Base-by-base conservation (phyloP, 768 basidiomycete genomes). In the Mycena chlorophos region DNA sequence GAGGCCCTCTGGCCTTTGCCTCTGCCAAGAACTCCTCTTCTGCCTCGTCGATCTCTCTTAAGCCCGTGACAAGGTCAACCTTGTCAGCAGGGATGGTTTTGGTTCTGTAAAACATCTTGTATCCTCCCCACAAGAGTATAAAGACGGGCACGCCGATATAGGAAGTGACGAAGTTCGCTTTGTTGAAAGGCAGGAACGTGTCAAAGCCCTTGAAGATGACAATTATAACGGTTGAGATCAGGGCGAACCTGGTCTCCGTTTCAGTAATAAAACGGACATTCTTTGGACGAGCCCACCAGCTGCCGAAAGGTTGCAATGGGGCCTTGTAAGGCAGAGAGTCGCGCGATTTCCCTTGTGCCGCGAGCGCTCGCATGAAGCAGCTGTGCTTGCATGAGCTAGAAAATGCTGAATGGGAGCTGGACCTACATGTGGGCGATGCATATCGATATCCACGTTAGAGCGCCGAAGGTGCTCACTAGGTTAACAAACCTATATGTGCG, bases 221-320 rank as follows among this genome's bases (percentile, higher is more conserved):
- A 58, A 86, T 81, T 49, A 84, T 73, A 10, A 60, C 73, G 1
- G 82, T 84, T 27, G 78, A 70, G 39, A 74, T 69, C 13, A 85
- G 67, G 23, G 84, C 86, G 63, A 83, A 79, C 80, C 45, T 46
- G 26, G 45, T 14, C 20, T 19, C 20, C 22, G 45, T 46, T 25
- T 19, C 8, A 34, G 31, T 17, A 34, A 34, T 8, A 17, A 8
- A 10, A 43, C 14, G 20, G 26, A 28, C 45, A 20, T 14, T 46
- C 8, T 5, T 20, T 25, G 12, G 26, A 19, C 6, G 6, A 5
- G 27, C 22, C 13, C 27, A 26, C 45, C 78, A 84, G 39, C 79
- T 80, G 22, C 83, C 81, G 69, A 76, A 85, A 23, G 83, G 82
- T 64, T 82, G 82, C 65, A 84, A 82, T n/a, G 85, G 84, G 5